Percentiles rank a stretch among this genome's conserved stretches.
Evolutionary conservation across 2,329 filamentous ascomycete species (phyloP).

Genomic region (Moelleriella libera): DNA sequence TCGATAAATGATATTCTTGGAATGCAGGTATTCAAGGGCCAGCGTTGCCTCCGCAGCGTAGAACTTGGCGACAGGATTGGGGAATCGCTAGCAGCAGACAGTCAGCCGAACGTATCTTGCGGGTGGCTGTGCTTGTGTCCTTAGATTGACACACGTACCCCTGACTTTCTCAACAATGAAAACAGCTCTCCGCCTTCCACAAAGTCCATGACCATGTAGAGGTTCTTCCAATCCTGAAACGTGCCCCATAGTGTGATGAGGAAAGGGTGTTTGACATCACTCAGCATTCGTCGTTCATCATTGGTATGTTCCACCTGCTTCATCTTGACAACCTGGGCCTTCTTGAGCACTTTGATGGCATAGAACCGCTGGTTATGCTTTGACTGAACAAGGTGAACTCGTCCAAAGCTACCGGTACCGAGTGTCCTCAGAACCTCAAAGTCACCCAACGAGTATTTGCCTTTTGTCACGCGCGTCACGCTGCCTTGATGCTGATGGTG

Average conservation of each 20-base stretch:
- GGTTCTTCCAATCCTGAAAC: slow-evolving; percentile 85
- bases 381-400: slow-evolving; percentile 92
- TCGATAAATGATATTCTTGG: slow-evolving; percentile 92
- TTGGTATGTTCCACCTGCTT: slow-evolving; percentile 99
- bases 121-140: not conserved
- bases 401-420: slow-evolving; percentile 91
- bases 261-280: slow-evolving; percentile 95
- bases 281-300: slow-evolving; percentile 90
- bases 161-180: slow-evolving; percentile 85
- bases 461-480: slow-evolving; percentile 63
- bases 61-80: slow-evolving; percentile 97
- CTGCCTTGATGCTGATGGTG: slow-evolving; percentile 18
- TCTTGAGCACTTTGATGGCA: slow-evolving; percentile 96
- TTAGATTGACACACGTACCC: slow-evolving; percentile 34
- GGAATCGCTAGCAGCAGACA: slow-evolving; percentile 60
- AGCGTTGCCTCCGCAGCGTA: slow-evolving; percentile 96
- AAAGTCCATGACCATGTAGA: slow-evolving; percentile 99
- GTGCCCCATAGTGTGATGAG: slow-evolving; percentile 97
- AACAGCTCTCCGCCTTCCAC: slow-evolving; percentile 97
- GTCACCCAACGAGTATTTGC: slow-evolving; percentile 88
- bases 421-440: slow-evolving; percentile 84
- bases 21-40: slow-evolving; percentile 88
- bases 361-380: slow-evolving; percentile 98
- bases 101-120: not conserved
- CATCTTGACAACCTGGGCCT: slow-evolving; percentile 98